Percentiles rank a stretch among this genome's conserved stretches.
Evolutionary conservation across 352 stramenopile genomes (phyloP).

Genomic region (Elongisporangium prolatum): DNA sequence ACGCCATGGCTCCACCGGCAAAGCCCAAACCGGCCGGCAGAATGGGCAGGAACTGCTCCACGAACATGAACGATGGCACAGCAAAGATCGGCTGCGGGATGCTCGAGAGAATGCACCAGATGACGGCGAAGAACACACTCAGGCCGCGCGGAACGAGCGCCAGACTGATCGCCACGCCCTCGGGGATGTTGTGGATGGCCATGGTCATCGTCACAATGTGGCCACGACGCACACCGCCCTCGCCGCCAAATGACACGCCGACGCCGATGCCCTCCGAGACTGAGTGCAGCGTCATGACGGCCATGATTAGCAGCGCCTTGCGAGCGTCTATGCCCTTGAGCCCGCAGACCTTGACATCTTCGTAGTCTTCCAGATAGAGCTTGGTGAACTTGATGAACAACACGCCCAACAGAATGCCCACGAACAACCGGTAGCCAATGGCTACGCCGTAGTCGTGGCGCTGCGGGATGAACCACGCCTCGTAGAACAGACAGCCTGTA

Average conservation of each 20-base stretch:
- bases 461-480: conserved; percentile 86
- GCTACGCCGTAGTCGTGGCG: conserved; percentile 62
- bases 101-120: conserved; percentile 91
- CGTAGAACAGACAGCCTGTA: conserved; percentile 92
- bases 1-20: conserved; percentile 96
- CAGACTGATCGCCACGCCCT: conserved; percentile 95
- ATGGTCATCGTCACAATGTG: conserved; percentile 97
- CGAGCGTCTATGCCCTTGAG: conserved; percentile 80
- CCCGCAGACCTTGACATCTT: conserved; percentile 90
- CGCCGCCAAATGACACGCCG: conserved; percentile 95
- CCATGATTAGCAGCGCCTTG: conserved; percentile 96
- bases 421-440: conserved; percentile 71
- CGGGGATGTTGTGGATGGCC: conserved; percentile 98
- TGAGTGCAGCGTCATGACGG: conserved; percentile 98
- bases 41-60: conserved; percentile 92
- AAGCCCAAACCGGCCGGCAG: conserved; percentile 95
- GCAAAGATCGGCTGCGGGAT: conserved; percentile 96
- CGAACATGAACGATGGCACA: conserved; percentile 94
- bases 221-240: conserved; percentile 90
- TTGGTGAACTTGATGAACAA: conserved; percentile 96
- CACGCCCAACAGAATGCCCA: conserved; percentile 91
- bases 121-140: conserved; percentile 73
- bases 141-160: conserved; percentile 93
- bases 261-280: conserved; percentile 97
- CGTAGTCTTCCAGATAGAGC: conserved; percentile 92